Evolutionary conservation across 129 eudicot species (phyloP).

Genomic region (Lactuca sativa): DNA sequence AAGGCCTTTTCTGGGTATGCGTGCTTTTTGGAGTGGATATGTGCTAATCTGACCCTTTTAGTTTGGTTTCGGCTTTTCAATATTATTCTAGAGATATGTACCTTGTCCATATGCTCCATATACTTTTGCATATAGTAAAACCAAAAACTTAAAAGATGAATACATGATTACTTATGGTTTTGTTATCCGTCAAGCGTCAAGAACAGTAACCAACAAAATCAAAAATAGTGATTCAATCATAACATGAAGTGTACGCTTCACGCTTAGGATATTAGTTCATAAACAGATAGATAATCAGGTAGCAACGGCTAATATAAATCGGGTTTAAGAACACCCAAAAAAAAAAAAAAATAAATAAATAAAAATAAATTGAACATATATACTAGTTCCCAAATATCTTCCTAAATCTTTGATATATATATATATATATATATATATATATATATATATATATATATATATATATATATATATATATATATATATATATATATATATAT

Average conservation of each 20-base stretch:
- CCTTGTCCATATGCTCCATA: not conserved
- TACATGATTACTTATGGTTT: too few species aligned
- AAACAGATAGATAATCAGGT: too few species aligned
- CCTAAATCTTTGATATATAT: too few species aligned
- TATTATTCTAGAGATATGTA: not conserved
- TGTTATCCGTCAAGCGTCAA: too few species aligned
- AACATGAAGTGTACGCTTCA: not conserved
- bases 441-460: too few species aligned
- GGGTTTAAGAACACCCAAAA: not conserved
- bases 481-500: too few species aligned
- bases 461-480: too few species aligned
- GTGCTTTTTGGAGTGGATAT: not conserved
- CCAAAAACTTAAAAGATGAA: not conserved
- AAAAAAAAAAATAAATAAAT: too few species aligned
- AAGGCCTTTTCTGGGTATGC: conserved; percentile 3
- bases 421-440: too few species aligned
- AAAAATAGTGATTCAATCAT: not conserved
- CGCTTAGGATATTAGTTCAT: not conserved
- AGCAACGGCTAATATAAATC: not conserved
- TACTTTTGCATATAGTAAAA: not conserved
- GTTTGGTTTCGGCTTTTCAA: not conserved
- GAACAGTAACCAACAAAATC: too few species aligned
- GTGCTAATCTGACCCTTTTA: not conserved
- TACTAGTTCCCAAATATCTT: too few species aligned
- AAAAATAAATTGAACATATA: too few species aligned